phyloP scores from a whole-genome alignment of 768 basidiomycete genomes.

The Collybia mongolica region DNA sequence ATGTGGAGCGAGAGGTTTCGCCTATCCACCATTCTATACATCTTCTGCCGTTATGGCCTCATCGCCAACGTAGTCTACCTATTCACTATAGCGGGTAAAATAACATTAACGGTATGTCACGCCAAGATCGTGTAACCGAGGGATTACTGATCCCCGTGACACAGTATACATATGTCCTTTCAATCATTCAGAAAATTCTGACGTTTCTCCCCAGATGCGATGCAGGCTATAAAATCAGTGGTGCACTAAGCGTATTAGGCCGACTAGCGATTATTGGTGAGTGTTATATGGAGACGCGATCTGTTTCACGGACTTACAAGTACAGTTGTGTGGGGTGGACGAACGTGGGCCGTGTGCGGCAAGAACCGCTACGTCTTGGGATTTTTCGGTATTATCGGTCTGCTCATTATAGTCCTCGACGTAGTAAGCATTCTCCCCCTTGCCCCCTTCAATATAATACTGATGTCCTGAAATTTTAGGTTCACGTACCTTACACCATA shows the following conservation, averaged over 20 bases:
- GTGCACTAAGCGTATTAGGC: too few relatives aligned
- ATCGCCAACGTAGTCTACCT: slow-evolving; percentile 24
- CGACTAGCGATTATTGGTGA: too few relatives aligned
- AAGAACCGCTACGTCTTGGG: slow-evolving; percentile 16
- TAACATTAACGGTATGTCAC: background rate
- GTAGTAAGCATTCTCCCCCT: slow-evolving; percentile 15
- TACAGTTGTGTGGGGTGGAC: slow-evolving; percentile 12
- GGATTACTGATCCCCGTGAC: too few relatives aligned
- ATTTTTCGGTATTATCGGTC: slow-evolving; percentile 20
- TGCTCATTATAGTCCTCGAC: slow-evolving; percentile 20
- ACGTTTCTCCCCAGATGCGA: background rate
- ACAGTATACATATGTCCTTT: too few relatives aligned
- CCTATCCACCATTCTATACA: slow-evolving; percentile 21
- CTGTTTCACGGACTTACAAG: too few relatives aligned
- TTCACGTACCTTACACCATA: slow-evolving; percentile 17
- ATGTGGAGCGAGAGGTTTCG: slow-evolving; percentile 22
- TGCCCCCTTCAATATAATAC: background rate
- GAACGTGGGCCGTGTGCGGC: slow-evolving; percentile 25
- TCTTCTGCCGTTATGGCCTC: slow-evolving; percentile 25
- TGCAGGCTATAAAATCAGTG: too few relatives aligned
- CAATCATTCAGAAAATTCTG: background rate
- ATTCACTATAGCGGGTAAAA: slow-evolving; percentile 13
- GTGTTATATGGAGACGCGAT: too few relatives aligned
- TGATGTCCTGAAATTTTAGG: slow-evolving; percentile 8
- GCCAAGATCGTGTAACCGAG: too few relatives aligned